Base-by-base conservation (phyloP, 2,329 filamentous ascomycete genomes). In the Orbilia quercus region DNA sequence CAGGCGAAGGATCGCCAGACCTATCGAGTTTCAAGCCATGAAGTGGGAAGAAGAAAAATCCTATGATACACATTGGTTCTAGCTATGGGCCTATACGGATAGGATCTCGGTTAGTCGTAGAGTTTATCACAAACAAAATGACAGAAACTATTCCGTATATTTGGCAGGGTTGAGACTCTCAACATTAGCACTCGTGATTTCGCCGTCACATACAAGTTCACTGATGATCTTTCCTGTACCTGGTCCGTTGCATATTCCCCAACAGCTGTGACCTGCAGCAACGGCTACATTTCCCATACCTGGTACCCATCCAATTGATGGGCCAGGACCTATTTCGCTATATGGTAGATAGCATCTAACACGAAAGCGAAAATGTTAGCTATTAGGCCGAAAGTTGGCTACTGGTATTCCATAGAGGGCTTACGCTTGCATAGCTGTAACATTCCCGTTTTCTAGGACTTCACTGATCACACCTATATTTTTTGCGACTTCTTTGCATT, bases 161-260 rank as follows among this genome's bases (percentile, higher is more conserved):
- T 84, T 86, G 76, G 85, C 85, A 1, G 91, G 91, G 80, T 93
- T 89, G 75, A 94, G 80, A 38, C 84, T 85, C 1, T 82, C 82
- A 28, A 92, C 84, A 74, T 88, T 84, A 2, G 90, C 89, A 76
- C 90, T 92, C 78, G 81, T 88, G 0, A 89, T 86, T 71, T 82
- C 81, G 0, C 90, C 91, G 62, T 93, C 90, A 77, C 93, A 88
- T 1, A 95, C 82, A 81, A 91, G 88, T 80, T 94, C 90, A 38
- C 90, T 89, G 83, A 95, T 89, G 40, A 94, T 80, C 81, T 89
- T 91, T 2, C 91, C 91, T 6, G 94, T 98, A 0, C 86, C 95
- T 0, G 94, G 93, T 0, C 89, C 92, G 82, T 99, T 98, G 82
- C 98, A 94, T 20, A 99, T 96, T 0, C 95, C 95, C 95, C 95